Conservation (phyloP, 805 yeast species). For the Hanseniaspora guilliermondii region DNA sequence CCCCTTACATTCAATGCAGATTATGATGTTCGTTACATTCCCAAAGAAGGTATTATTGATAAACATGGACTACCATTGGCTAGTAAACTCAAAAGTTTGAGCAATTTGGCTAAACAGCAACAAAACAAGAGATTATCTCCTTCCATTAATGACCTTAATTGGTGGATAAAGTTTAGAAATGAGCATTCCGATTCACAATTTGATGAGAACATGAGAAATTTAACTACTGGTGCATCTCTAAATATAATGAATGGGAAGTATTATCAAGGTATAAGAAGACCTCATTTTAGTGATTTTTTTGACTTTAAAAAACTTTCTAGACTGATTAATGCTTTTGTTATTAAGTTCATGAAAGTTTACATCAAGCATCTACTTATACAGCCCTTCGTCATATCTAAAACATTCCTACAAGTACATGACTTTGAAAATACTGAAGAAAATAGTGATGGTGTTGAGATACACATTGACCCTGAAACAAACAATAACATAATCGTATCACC, state of each 20-base stretch:
- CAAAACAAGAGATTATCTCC: not conserved
- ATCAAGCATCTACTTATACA: slow-evolving; percentile 58
- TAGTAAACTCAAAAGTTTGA: slow-evolving; percentile 28
- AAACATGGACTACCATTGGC: slow-evolving; percentile 31
- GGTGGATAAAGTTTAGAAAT: slow-evolving; percentile 13
- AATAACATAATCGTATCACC: not conserved
- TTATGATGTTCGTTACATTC: slow-evolving; percentile 46
- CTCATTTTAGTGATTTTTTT: slow-evolving; percentile 42
- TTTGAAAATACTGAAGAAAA: slow-evolving; percentile 26
- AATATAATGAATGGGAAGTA: not conserved
- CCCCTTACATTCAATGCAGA: slow-evolving; percentile 56
- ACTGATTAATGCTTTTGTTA: slow-evolving; percentile 42
- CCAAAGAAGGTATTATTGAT: slow-evolving; percentile 51
- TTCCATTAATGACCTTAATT: not conserved
- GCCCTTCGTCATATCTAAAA: slow-evolving; percentile 75
- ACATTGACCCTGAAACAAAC: slow-evolving; percentile 17
- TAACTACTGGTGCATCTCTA: not conserved
- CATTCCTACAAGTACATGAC: slow-evolving; percentile 69
- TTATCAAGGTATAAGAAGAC: slow-evolving; percentile 31
- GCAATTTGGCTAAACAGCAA: slow-evolving; percentile 18
- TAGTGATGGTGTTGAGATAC: slow-evolving; percentile 17
- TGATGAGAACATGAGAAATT: not conserved
- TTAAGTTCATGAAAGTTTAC: slow-evolving; percentile 57
- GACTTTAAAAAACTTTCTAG: slow-evolving; percentile 48
- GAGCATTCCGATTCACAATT: not conserved